phyloP scores from a whole-genome alignment of 352 stramenopile genomes.

The Phytophthora chlamydospora region DNA sequence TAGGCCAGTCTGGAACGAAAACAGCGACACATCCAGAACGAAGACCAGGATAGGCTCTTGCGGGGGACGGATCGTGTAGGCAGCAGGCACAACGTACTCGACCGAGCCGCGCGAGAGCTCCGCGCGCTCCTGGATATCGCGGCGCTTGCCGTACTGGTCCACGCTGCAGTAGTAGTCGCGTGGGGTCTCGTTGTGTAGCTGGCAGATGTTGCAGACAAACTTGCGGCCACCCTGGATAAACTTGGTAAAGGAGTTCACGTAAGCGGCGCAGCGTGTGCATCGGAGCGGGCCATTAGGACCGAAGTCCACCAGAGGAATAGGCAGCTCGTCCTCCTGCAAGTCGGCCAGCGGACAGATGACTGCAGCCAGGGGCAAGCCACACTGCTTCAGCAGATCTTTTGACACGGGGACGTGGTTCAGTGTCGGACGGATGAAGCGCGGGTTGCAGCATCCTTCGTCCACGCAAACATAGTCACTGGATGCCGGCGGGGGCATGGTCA shows the following conservation, averaged over 20 bases:
- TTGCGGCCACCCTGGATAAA: conserved; percentile 86
- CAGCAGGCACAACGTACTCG: conserved; percentile 83
- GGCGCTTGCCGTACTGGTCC: conserved; percentile 84
- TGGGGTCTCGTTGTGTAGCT: conserved; percentile 83
- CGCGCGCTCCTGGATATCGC: conserved; percentile 78
- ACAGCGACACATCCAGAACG: conserved; percentile 86
- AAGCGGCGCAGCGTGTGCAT: conserved; percentile 85
- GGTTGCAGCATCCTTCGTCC: conserved; percentile 88
- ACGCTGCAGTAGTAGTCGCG: conserved; percentile 89
- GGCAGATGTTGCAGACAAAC: conserved; percentile 92
- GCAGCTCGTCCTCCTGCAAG: conserved; percentile 80
- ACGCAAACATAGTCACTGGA: conserved; percentile 85
- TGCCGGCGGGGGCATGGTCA: conserved; percentile 79
- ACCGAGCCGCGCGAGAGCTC: conserved; percentile 86
- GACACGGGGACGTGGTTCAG: conserved; percentile 83
- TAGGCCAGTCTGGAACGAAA: conserved; percentile 81
- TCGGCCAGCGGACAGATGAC: conserved; percentile 86
- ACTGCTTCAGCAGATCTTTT: conserved; percentile 81
- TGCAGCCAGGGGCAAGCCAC: conserved; percentile 76
- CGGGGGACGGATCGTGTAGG: conserved; percentile 83
- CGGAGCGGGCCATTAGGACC: conserved; percentile 76
- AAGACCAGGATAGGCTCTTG: conserved; percentile 91
- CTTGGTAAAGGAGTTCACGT: conserved; percentile 90
- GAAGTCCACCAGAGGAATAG: conserved; percentile 89
- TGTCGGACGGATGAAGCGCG: conserved; percentile 89